phyloP scores from a whole-genome alignment of 371 early-diverging fungal genomes.

The Mucor piriformis region DNA sequence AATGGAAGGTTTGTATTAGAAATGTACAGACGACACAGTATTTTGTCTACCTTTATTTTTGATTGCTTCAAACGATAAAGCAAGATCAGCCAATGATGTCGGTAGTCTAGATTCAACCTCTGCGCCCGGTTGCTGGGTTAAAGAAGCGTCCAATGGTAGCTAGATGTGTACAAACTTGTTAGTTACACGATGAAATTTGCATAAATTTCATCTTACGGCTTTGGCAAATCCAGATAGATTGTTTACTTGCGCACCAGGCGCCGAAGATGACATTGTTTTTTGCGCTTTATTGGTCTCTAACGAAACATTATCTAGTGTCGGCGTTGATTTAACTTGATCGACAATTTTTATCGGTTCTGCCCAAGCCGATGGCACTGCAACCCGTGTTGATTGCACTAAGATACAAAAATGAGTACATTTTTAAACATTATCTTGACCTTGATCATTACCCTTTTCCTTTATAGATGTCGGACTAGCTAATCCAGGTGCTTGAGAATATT shows the following conservation, averaged over 20 bases:
- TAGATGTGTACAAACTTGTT: constrained; percentile 2
- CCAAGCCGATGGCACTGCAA: constrained; percentile 26
- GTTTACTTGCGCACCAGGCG: constrained; percentile 31
- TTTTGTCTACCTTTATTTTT: constrained; percentile 53
- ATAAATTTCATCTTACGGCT: constrained; percentile 36
- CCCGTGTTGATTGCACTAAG: constrained; percentile 15
- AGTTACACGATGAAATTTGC: neutral
- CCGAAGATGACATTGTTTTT: constrained; percentile 29
- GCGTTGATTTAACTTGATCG: constrained; percentile 21
- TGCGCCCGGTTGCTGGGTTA: constrained; percentile 29
- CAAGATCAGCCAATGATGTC: constrained; percentile 78
- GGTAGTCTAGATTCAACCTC: constrained; percentile 72
- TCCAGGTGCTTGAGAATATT: constrained; percentile 43
- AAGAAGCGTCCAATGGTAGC: constrained; percentile 4
- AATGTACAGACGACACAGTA: neutral
- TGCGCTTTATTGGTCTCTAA: constrained; percentile 22
- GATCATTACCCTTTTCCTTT: constrained; percentile 18
- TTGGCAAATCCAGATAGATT: constrained; percentile 62
- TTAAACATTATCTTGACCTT: neutral
- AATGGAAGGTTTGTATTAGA: neutral
- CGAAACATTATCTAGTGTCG: constrained; percentile 4
- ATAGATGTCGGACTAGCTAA: neutral
- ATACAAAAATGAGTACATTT: neutral
- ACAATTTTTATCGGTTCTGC: constrained; percentile 31
- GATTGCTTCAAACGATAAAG: constrained; percentile 77